phyloP scores from a whole-genome alignment of 225 moss, liverwort and hornwort species.

The Lunularia cruciata region DNA sequence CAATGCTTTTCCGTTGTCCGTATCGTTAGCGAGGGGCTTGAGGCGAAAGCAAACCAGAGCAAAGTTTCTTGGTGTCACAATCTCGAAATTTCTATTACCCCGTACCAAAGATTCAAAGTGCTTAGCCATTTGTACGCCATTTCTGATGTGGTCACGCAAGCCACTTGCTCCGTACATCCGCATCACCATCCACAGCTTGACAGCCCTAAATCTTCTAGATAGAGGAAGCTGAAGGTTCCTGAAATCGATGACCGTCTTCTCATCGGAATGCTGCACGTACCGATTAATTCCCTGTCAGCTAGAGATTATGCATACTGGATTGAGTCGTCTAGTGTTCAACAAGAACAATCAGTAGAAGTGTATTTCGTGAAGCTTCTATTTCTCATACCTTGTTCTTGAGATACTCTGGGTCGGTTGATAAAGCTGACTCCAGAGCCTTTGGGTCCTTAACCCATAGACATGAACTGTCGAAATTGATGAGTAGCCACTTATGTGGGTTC shows the following conservation, averaged over 20 bases:
- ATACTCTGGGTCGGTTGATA: no score
- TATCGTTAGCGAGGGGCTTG: constrained; percentile 36
- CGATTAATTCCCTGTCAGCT: no score
- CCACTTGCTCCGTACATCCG: constrained; percentile 59
- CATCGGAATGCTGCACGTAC: constrained; percentile 42
- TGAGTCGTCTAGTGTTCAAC: background rate
- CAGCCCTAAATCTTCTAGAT: constrained; percentile 63
- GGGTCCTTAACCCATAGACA: no score
- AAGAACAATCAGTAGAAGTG: no score
- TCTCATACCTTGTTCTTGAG: no score
- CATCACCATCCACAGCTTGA: constrained; percentile 75
- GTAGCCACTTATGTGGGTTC: constrained; percentile 72
- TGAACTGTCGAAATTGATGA: constrained; percentile 79
- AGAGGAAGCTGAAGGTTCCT: constrained; percentile 72
- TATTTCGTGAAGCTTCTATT: no score
- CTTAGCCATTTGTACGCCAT: constrained; percentile 57
- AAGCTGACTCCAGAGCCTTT: constrained; percentile 43
- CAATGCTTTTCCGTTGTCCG: constrained; percentile 50
- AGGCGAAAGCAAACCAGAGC: constrained; percentile 63
- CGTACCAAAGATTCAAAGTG: constrained; percentile 54
- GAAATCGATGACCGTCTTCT: constrained; percentile 59
- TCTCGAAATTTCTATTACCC: constrained; percentile 55
- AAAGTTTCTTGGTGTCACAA: constrained; percentile 50
- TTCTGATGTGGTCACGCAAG: constrained; percentile 51
- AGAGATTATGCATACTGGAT: no score